Evolutionary conservation across 164 flowering plant genomes (phyloP).

Genomic region (Piper longum): DNA sequence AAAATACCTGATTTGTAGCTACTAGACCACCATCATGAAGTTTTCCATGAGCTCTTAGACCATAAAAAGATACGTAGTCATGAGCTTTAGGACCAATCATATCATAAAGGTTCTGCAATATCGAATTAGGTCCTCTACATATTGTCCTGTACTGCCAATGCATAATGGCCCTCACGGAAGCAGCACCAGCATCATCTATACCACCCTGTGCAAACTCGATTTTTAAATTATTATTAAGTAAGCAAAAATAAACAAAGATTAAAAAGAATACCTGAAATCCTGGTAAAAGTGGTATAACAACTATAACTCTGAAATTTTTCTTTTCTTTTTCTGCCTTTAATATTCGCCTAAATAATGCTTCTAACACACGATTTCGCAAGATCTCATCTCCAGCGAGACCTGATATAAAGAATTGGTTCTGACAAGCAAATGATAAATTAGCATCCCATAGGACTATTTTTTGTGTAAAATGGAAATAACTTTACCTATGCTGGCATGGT

Average conservation of each 20-base stretch:
- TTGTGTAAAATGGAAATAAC: too few relatives aligned
- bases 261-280: conserved; percentile 77
- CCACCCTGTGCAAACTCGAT: conserved; percentile 59
- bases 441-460: conserved; percentile 2
- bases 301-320: conserved; percentile 70
- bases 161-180: conserved; percentile 96
- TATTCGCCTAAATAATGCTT: conserved; percentile 73
- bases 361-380: conserved; percentile 75
- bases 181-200: conserved; percentile 93
- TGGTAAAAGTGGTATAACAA: conserved; percentile 91
- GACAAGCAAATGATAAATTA: conserved; percentile 21
- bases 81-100: conserved; percentile 61
- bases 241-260: conserved; percentile 1
- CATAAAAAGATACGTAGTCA: conserved; percentile 93
- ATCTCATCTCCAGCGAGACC: conserved; percentile 86
- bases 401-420: conserved; percentile 99
- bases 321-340: conserved; percentile 72
- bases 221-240: neutral
- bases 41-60: conserved; percentile 77
- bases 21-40: conserved; percentile 77
- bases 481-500: neutral
- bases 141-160: conserved; percentile 99
- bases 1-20: conserved; percentile 75
- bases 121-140: conserved; percentile 70
- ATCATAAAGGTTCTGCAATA: conserved; percentile 74